Conservation (phyloP, 139 green algal species). For the Picochlorum sp. region DNA sequence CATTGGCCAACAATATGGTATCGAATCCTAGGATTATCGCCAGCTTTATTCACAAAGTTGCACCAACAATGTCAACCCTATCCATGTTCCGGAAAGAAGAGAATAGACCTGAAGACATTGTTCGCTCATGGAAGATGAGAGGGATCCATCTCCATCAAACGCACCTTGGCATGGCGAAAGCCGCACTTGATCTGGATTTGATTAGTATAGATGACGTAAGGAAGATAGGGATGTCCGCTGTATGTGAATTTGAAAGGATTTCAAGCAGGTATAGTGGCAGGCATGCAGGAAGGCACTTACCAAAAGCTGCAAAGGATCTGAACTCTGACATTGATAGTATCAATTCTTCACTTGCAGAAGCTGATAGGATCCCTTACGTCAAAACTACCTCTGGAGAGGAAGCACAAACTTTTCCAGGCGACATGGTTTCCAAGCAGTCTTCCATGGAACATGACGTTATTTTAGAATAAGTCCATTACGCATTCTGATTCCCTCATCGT, state of each 20-base stretch:
- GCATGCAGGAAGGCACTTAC: conserved; percentile 24
- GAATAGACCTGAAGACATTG: conserved; percentile 17
- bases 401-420: not conserved
- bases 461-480: not conserved
- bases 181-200: conserved; percentile 27
- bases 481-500: too few species aligned
- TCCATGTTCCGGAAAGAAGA: conserved; percentile 20
- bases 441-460: conserved; percentile 2
- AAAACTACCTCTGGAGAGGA: not conserved
- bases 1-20: conserved; percentile 18
- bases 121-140: conserved; percentile 23
- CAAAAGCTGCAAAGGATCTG: conserved; percentile 22
- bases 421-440: not conserved
- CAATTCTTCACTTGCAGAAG: conserved; percentile 29
- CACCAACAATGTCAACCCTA: conserved; percentile 14
- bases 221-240: conserved; percentile 20
- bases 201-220: conserved; percentile 27
- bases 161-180: conserved; percentile 39
- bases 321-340: conserved; percentile 32
- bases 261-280: conserved; percentile 20
- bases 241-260: conserved; percentile 20
- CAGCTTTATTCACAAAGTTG: conserved; percentile 38
- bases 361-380: not conserved
- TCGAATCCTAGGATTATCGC: conserved; percentile 25
- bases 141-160: conserved; percentile 37